These are phyloP conservation scores for Pseudogymnoascus sp. DNA, from an alignment of 2,329 filamentous ascomycete species.

Conservation along the genomic window DNA sequence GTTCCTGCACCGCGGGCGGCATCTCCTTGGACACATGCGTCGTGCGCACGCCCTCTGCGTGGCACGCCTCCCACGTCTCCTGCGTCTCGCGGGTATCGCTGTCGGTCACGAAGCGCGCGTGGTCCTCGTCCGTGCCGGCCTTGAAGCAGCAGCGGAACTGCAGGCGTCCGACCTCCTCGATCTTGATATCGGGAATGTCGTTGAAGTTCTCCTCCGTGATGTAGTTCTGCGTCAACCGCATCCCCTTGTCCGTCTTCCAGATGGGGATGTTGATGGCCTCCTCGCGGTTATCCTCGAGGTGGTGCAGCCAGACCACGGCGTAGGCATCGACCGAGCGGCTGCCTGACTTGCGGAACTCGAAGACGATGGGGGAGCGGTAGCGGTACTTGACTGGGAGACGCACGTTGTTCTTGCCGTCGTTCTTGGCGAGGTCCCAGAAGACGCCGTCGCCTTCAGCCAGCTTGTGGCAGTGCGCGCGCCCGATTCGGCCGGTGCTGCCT, in stretches of 20 bases:
- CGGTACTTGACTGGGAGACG: slow-evolving; percentile 83
- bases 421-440: slow-evolving; percentile 48
- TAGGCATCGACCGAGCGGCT: slow-evolving; percentile 67
- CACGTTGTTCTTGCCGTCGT: slow-evolving; percentile 43
- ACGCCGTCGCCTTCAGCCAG: slow-evolving; percentile 51
- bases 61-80: slow-evolving; percentile 89
- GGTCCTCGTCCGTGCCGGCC: slow-evolving; percentile 79
- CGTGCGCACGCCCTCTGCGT: slow-evolving; percentile 73
- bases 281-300: slow-evolving; percentile 73
- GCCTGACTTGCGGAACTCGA: slow-evolving; percentile 68
- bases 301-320: slow-evolving; percentile 77
- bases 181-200: slow-evolving; percentile 62
- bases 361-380: slow-evolving; percentile 81
- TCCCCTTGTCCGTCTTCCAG: slow-evolving; percentile 70
- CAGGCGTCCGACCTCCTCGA: slow-evolving; percentile 73
- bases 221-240: slow-evolving; percentile 82
- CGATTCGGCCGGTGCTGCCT: slow-evolving; percentile 67
- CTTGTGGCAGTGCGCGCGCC: slow-evolving; percentile 53
- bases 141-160: slow-evolving; percentile 78
- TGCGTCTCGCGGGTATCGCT: slow-evolving; percentile 89
- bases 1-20: slow-evolving; percentile 59
- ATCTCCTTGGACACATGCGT: slow-evolving; percentile 65
- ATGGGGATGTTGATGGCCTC: slow-evolving; percentile 78
- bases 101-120: slow-evolving; percentile 73
- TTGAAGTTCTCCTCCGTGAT: slow-evolving; percentile 71